Conservation (phyloP, 2,329 filamentous ascomycete species). For the Ophiocordyceps sinensis region DNA sequence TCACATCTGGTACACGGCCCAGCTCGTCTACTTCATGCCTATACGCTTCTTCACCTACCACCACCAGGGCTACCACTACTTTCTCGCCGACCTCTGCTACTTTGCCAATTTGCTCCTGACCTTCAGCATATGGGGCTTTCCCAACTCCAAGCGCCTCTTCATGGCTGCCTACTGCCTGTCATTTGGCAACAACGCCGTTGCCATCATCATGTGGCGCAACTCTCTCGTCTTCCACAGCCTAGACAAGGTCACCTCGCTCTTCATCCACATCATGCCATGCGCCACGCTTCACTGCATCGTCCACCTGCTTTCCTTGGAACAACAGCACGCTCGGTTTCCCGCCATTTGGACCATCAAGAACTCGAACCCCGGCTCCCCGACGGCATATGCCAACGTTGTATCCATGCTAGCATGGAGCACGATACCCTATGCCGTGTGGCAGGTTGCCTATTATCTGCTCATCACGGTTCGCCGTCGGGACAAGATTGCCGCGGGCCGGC, state of each 20-base stretch:
- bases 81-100: conserved; percentile 93
- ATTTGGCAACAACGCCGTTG: conserved; percentile 92
- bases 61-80: conserved; percentile 87
- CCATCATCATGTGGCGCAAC: conserved; percentile 98
- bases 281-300: conserved; percentile 85
- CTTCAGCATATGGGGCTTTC: conserved; percentile 80
- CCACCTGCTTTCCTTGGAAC: conserved; percentile 55
- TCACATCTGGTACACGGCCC: conserved; percentile 80
- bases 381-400: conserved; percentile 60
- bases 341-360: conserved; percentile 72
- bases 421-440: conserved; percentile 85
- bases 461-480: conserved; percentile 91
- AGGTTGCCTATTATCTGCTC: conserved; percentile 81
- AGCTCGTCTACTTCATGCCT: conserved; percentile 92
- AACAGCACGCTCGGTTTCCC: conserved; percentile 60
- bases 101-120: conserved; percentile 85
- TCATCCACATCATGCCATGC: conserved; percentile 98
- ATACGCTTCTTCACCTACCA: conserved; percentile 88
- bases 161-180: conserved; percentile 85
- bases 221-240: conserved; percentile 96
- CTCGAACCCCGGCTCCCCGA: conserved; percentile 52
- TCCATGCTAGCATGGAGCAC: conserved; percentile 94
- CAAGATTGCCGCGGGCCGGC: conserved; percentile 88
- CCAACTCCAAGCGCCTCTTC: conserved; percentile 77
- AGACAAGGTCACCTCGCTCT: conserved; percentile 96